Percentiles rank a stretch among this genome's conserved stretches.
Conservation (phyloP, 2,329 filamentous ascomycete genomes). For the Colletotrichum musicola region DNA sequence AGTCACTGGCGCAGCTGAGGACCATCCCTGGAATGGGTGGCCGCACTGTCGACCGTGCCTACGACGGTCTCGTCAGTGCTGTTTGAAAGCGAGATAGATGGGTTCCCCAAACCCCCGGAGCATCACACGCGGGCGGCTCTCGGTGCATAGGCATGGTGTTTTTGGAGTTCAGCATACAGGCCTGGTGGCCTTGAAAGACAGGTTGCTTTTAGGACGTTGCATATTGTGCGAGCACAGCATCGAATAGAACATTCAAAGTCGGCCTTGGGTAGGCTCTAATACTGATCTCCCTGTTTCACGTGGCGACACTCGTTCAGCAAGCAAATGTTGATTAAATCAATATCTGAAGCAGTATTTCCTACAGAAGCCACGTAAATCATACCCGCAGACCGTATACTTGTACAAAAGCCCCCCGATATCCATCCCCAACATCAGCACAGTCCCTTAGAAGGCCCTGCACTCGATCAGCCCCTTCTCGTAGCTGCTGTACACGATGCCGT, state of each 20-base stretch:
- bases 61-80: constrained; percentile 57
- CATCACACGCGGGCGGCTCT: constrained; percentile 24
- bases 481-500: not conserved
- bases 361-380: too few species aligned
- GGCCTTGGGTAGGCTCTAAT: not conserved
- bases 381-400: too few species aligned
- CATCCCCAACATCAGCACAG: not conserved
- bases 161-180: constrained; percentile 33
- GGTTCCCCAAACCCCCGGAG: constrained; percentile 1
- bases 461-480: constrained; percentile 13
- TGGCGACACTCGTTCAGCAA: too few species aligned
- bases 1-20: constrained; percentile 64
- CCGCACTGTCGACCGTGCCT: constrained; percentile 68
- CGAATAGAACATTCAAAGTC: not conserved
- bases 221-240: constrained; percentile 20
- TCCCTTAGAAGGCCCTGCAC: constrained; percentile 12
- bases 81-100: constrained; percentile 15
- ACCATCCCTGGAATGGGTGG: constrained; percentile 69
- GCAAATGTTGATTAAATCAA: too few species aligned
- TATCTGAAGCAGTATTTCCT: too few species aligned
- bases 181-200: constrained; percentile 19
- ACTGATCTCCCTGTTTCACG: not conserved
- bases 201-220: constrained; percentile 23
- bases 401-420: too few species aligned
- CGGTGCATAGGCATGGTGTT: constrained; percentile 37